Conservation (phyloP, 1,284 basidiomycete genomes). For the Crepidotus sp. region DNA sequence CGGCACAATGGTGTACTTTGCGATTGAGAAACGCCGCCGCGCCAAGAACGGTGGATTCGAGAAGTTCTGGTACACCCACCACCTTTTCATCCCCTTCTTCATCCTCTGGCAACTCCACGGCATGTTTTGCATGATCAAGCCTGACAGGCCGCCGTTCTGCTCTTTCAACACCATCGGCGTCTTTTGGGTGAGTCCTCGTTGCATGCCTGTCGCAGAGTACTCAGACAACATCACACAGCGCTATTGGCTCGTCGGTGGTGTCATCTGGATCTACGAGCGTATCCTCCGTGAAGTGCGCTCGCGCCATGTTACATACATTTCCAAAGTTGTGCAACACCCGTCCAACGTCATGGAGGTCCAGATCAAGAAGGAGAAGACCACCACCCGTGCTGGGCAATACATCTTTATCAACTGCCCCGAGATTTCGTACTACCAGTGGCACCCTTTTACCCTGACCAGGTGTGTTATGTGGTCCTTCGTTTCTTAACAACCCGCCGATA, state of each 20-base stretch:
- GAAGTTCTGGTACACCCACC: conserved; percentile 85
- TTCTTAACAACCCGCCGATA: neutral
- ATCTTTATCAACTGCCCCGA: conserved; percentile 84
- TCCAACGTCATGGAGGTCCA: conserved; percentile 85
- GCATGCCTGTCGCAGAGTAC: neutral
- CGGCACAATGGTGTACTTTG: conserved; percentile 73
- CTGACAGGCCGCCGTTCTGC: conserved; percentile 82
- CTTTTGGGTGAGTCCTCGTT: conserved; percentile 67
- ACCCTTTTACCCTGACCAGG: conserved; percentile 86
- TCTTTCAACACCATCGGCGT: conserved; percentile 77
- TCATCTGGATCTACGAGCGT: conserved; percentile 79
- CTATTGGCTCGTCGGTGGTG: conserved; percentile 82
- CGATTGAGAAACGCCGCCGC: conserved; percentile 70
- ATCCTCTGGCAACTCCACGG: conserved; percentile 87
- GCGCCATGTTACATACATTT: conserved; percentile 81
- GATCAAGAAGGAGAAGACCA: conserved; percentile 89
- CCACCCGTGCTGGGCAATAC: conserved; percentile 75
- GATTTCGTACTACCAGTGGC: conserved; percentile 90
- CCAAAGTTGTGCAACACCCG: conserved; percentile 89
- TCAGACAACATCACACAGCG: conserved; percentile 38
- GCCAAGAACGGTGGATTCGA: conserved; percentile 55
- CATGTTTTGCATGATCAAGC: conserved; percentile 91
- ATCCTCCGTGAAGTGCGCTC: conserved; percentile 82
- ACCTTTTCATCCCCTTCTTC: conserved; percentile 78
- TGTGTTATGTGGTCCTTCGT: conserved; percentile 20